A percentile compares a stretch with the other conserved stretches of the same genome.
phyloP scores from a whole-genome alignment of 2,329 filamentous ascomycete species.

The Cryphonectria parasitica region DNA sequence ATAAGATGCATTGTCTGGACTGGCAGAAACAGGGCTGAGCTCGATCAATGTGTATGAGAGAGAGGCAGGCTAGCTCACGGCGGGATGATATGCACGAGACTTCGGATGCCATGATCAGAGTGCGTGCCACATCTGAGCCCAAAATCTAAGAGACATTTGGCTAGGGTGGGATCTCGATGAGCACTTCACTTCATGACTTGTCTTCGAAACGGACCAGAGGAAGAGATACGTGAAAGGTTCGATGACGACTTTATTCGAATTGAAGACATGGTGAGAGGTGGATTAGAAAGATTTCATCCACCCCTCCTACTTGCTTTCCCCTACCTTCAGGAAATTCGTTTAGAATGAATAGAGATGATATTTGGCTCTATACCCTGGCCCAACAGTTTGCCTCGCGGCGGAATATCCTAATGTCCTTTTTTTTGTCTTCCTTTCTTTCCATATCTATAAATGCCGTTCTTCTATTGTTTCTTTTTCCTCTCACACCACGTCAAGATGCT shows the following conservation, averaged over 20 bases:
- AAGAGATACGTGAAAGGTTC: neutral
- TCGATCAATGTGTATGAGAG: neutral
- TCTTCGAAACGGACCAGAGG: neutral
- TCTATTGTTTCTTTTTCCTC: neutral
- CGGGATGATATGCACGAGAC: too few species aligned
- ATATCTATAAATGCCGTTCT: neutral
- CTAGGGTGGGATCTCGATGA: neutral
- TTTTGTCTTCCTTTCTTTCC: neutral
- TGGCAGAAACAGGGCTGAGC: neutral
- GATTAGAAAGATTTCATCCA: too few species aligned
- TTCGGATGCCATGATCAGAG: too few species aligned
- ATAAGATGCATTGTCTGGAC: neutral
- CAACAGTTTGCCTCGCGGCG: slow-evolving; percentile 25
- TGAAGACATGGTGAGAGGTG: neutral
- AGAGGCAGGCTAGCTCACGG: too few species aligned
- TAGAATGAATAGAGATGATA: neutral
- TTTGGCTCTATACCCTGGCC: neutral
- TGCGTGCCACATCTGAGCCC: too few species aligned
- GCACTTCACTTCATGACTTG: neutral
- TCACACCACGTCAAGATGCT: neutral
- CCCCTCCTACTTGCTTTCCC: neutral
- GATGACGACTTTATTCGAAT: neutral
- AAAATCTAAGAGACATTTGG: too few species aligned
- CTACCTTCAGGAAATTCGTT: neutral
- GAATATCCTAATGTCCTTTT: slow-evolving; percentile 1